Base-by-base conservation (phyloP, 2,329 filamentous ascomycete species). In the Colletotrichum liriopes region DNA sequence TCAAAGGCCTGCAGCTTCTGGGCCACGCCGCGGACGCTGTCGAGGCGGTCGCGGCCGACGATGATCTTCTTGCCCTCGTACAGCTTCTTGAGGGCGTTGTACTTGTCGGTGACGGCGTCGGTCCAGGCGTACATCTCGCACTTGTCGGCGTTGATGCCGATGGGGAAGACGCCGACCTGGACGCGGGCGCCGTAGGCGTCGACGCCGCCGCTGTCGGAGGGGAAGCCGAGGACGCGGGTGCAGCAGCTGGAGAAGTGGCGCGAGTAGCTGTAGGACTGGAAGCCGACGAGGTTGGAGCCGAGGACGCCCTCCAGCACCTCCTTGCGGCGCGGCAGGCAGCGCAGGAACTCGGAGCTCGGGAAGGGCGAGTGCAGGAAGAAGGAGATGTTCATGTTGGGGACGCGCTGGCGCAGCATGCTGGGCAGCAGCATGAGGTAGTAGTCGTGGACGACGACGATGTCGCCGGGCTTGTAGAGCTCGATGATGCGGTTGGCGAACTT, bases 1-100 rank as follows among this genome's bases (percentile, higher is more conserved):
- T 98, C 94, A 80, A 98, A 98, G 0, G 95, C 96, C 84, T 97
- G 93, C 41, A 98, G 87, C 83, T 98, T 98, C 82, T 98, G 96
- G n/a, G 94, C 92, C 18, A 98, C 95, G 79, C 96, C 96, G 74
- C 95, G 90, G 55, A 97, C 94, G 77, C 93, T 96, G 81, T 98
- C 96, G 63, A 98, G 86, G n/a, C 96, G 92, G 81, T 98, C 96
- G 77, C 96, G 92, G 14, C 96, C 96, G 67, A 98, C 95, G 77
- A 98, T 98, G 77, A 98, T 93, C 84, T 97, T 97, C 85, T 96
- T 97, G 73, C 92, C 95, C n/a, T 88, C 88, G 79, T 98, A 98
- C 76, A 96, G 84, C 74, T 92, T 89, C 78, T 91, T 92, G 64
- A 98, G 90, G 0, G 90, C 91, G 65, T 88, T 83, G 79, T 95